Evolutionary conservation across 2,329 filamentous ascomycete genomes (phyloP).

Genomic region (Phyllachora maydis): DNA sequence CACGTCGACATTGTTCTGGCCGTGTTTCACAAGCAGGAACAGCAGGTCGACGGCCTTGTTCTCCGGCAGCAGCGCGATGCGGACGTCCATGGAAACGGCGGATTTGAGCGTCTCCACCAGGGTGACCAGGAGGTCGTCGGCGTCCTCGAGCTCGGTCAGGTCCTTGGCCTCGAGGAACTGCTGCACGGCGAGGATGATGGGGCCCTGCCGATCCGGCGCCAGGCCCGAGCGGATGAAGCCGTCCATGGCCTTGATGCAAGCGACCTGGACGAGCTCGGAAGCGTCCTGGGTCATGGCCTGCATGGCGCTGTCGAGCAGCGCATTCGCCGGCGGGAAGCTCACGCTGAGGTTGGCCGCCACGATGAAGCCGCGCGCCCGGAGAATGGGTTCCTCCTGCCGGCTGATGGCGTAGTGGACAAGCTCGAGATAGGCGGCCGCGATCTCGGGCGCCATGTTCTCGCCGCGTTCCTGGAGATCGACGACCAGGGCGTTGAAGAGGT

Average conservation of each 20-base stretch:
- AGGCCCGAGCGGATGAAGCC: slow-evolving; percentile 34
- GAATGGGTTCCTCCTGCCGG: slow-evolving; percentile 47
- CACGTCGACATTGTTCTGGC: slow-evolving; percentile 78
- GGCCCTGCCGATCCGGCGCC: slow-evolving; percentile 32
- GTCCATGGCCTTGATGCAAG: slow-evolving; percentile 75
- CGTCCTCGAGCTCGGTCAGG: slow-evolving; percentile 63
- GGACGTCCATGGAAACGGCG: slow-evolving; percentile 60
- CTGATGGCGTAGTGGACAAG: slow-evolving; percentile 63
- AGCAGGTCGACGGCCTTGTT: slow-evolving; percentile 62
- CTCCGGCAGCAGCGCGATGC: slow-evolving; percentile 50
- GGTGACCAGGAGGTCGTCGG: slow-evolving; percentile 80
- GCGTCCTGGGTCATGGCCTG: slow-evolving; percentile 55
- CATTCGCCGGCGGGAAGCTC: slow-evolving; percentile 40
- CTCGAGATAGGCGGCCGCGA: slow-evolving; percentile 56
- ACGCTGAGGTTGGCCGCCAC: slow-evolving; percentile 64
- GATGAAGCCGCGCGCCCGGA: slow-evolving; percentile 73
- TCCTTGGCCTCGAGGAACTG: slow-evolving; percentile 66
- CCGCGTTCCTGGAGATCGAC: slow-evolving; percentile 66
- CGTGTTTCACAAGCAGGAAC: slow-evolving; percentile 75
- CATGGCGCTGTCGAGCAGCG: slow-evolving; percentile 52
- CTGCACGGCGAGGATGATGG: slow-evolving; percentile 40
- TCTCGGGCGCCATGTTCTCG: slow-evolving; percentile 45
- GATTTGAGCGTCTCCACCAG: slow-evolving; percentile 72
- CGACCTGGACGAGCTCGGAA: slow-evolving; percentile 78
- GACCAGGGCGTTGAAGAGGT: slow-evolving; percentile 65